These are phyloP conservation scores for Acacia crassicarpa DNA, from an alignment of 306 rosid genomes.

Conservation along the genomic window DNA sequence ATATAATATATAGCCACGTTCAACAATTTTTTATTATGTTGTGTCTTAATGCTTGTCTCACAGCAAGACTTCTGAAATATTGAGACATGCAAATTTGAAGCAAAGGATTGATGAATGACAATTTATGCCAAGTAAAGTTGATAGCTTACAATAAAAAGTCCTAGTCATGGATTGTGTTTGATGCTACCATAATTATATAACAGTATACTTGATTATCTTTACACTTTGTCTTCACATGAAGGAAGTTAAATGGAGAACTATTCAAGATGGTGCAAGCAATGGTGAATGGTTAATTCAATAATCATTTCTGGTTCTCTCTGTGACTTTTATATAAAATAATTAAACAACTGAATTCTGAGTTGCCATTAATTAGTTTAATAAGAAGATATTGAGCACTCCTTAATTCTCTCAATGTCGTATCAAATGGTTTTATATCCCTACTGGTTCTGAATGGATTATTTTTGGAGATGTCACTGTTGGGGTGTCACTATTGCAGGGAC, in stretches of 20 bases:
- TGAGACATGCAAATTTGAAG: neutral
- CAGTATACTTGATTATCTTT: neutral
- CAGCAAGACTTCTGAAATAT: neutral
- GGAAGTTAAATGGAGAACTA: neutral
- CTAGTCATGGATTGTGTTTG: neutral
- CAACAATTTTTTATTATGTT: neutral
- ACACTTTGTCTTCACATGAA: neutral
- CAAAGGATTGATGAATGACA: neutral
- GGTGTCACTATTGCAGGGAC: constrained; percentile 57
- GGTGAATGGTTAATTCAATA: neutral
- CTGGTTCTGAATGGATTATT: neutral
- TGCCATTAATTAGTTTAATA: constrained; percentile 13
- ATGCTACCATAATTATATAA: neutral
- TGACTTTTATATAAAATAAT: neutral
- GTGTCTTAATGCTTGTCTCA: neutral
- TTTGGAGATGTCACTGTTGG: neutral
- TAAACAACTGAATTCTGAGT: neutral
- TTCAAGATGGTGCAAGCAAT: neutral
- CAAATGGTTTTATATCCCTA: neutral
- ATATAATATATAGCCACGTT: neutral
- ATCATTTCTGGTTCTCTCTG: neutral
- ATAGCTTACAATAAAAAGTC: neutral
- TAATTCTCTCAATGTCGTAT: constrained; percentile 5
- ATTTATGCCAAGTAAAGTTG: neutral
- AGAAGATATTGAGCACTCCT: constrained; percentile 5